Evolutionary conservation across 225 moss, liverwort and hornwort species (phyloP).

Genomic region (Thuidium tamariscinum): DNA sequence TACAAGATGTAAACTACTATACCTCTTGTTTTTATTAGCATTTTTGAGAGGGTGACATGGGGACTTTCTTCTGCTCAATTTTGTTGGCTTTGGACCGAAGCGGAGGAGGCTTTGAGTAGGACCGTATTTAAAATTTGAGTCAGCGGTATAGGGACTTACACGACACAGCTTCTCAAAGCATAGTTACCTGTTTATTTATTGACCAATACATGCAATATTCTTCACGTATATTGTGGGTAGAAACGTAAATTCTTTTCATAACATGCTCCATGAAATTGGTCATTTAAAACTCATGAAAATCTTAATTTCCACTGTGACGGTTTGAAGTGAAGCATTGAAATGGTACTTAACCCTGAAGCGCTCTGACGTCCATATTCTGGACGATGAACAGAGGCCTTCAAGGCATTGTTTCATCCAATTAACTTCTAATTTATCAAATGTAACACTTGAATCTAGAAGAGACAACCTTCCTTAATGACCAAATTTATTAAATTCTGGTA

Average conservation of each 20-base stretch:
- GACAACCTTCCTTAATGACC: too few species aligned
- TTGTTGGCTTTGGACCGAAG: not conserved
- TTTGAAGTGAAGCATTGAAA: not conserved
- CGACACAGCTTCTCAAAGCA: not conserved
- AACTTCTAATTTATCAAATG: too few species aligned
- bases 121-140: not conserved
- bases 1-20: conserved; percentile 32
- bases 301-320: not conserved
- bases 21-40: not conserved
- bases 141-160: not conserved
- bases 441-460: too few species aligned
- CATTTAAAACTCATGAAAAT: not conserved
- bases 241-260: not conserved
- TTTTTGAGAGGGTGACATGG: not conserved
- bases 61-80: not conserved
- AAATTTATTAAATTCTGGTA: too few species aligned
- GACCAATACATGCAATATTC: not conserved
- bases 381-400: too few species aligned
- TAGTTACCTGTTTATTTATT: not conserved
- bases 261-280: not conserved
- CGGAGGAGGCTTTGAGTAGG: not conserved
- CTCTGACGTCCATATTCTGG: too few species aligned
- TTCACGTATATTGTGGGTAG: not conserved
- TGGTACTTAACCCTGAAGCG: too few species aligned
- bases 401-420: too few species aligned